Base-by-base conservation (phyloP, 192 early-diverging fungal genomes). In the Backusella morwellensis region DNA sequence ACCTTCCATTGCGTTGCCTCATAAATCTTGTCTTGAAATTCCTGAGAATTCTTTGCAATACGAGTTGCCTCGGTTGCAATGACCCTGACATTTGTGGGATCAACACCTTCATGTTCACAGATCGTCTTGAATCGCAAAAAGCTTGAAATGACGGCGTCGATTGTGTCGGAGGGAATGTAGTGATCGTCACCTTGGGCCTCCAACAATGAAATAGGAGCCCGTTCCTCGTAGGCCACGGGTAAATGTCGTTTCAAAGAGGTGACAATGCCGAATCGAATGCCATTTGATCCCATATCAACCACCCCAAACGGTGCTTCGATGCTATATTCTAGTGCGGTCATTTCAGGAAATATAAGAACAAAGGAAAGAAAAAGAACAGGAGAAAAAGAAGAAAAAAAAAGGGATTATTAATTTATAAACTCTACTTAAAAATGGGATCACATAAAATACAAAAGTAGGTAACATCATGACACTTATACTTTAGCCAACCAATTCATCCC, bases 231-330 rank as follows among this genome's bases (percentile, higher is more conserved):
- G 2, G 85, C 35, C 17, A 88, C 87, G 9, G 86, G 87, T 1
- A 90, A 73, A 44, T 88, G 84, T 9, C 88, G 78, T 38, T 77
- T 72, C 1, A 88, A 67, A 1, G 83, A 81, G 12, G 76, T 79
- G n/a, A 88, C 80, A 44, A 90, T 86, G 9, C 85, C 85, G 35
- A 90, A 90, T 35, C 88, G 81, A 29, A 90, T 88, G 36, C 88
- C 88, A 75, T 90, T 90, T 59, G 86, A 87, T 35, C 88, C 88
- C 83, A 90, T 90, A 63, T 90, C 88, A 7, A 90, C 76, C 9
- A 90, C 83, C 11, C 83, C 88, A 1, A 87, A 73, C 12, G 86
- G 82, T 42, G 68, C 76, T 32, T 68, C 40, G 7, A 74, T 67
- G 3, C 70, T 8, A 42, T 35, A 15, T 12, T 72, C 70, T 9